Evolutionary conservation across 345 rosid species (phyloP).

Genomic region (Euphorbia pulcherrima): DNA sequence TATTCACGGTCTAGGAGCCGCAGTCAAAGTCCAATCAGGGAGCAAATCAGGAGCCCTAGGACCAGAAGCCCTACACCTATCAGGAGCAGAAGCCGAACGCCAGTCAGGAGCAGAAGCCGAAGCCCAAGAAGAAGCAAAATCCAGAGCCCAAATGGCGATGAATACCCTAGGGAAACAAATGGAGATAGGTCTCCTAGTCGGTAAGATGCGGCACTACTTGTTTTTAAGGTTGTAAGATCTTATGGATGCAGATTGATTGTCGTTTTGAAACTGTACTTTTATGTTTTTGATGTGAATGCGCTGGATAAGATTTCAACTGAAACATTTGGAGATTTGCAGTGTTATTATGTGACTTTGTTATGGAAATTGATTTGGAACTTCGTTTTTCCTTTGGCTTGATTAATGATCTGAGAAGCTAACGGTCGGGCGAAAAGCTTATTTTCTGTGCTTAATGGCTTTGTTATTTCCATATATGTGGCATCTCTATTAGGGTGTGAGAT

Average conservation of each 20-base stretch:
- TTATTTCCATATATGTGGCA: neutral
- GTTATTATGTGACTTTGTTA: neutral
- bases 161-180: slow-evolving; percentile 30
- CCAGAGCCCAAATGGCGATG: slow-evolving; percentile 34
- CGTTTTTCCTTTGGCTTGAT: no score
- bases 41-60: slow-evolving; percentile 21
- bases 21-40: slow-evolving; percentile 51
- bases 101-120: slow-evolving; percentile 14
- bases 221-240: neutral
- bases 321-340: neutral
- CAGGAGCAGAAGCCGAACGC: slow-evolving; percentile 12
- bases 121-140: slow-evolving; percentile 25
- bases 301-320: neutral
- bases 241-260: neutral
- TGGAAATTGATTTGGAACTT: no score
- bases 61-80: slow-evolving; percentile 19
- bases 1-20: slow-evolving; percentile 55
- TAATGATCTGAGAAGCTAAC: no score
- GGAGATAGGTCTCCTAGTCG: slow-evolving; percentile 72
- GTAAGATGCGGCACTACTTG: slow-evolving; percentile 30
- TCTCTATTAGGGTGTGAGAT: no score
- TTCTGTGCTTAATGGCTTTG: neutral
- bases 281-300: slow-evolving; percentile 7
- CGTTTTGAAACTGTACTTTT: slow-evolving; percentile 8
- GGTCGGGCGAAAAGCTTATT: no score